phyloP scores from a whole-genome alignment of 805 yeast species.

The Saturnispora kantuleensis region DNA sequence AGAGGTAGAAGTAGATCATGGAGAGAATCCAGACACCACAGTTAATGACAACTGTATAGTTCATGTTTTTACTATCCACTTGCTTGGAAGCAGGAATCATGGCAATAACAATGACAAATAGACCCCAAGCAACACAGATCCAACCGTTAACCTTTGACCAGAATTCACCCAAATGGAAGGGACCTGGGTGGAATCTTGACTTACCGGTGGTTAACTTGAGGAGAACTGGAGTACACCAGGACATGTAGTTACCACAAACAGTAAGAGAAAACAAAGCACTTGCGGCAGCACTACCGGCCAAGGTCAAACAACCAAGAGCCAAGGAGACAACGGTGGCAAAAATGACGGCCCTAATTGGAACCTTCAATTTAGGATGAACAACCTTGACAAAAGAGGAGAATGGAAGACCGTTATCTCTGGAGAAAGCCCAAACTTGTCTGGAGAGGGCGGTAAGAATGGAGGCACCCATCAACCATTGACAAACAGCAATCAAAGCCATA shows the following conservation, averaged over 20 bases:
- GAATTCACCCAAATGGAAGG: slow-evolving; percentile 48
- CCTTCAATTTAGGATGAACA: slow-evolving; percentile 46
- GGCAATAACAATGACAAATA: slow-evolving; percentile 43
- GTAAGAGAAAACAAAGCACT: slow-evolving; percentile 58
- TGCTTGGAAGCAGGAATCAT: slow-evolving; percentile 47
- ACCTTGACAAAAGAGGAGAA: slow-evolving; percentile 43
- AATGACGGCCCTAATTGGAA: slow-evolving; percentile 56
- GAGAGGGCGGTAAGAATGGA: slow-evolving; percentile 56
- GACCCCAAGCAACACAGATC: slow-evolving; percentile 40
- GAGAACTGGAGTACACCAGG: slow-evolving; percentile 55
- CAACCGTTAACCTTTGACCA: slow-evolving; percentile 36
- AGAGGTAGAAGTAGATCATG: slow-evolving; percentile 16
- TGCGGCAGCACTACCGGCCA: slow-evolving; percentile 53
- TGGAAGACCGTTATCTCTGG: slow-evolving; percentile 65
- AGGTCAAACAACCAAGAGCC: slow-evolving; percentile 45
- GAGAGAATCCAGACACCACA: slow-evolving; percentile 32
- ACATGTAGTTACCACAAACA: slow-evolving; percentile 51
- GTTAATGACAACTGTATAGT: slow-evolving; percentile 58
- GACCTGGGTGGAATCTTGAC: slow-evolving; percentile 51
- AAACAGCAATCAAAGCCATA: slow-evolving; percentile 34
- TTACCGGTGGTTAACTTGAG: slow-evolving; percentile 41
- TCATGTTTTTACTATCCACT: slow-evolving; percentile 44
- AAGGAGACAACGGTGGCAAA: slow-evolving; percentile 43
- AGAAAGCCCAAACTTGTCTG: slow-evolving; percentile 59
- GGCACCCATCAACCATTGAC: slow-evolving; percentile 44